phyloP scores from a whole-genome alignment of 176 grass and related monocot species.

The Oryza longistaminata region DNA sequence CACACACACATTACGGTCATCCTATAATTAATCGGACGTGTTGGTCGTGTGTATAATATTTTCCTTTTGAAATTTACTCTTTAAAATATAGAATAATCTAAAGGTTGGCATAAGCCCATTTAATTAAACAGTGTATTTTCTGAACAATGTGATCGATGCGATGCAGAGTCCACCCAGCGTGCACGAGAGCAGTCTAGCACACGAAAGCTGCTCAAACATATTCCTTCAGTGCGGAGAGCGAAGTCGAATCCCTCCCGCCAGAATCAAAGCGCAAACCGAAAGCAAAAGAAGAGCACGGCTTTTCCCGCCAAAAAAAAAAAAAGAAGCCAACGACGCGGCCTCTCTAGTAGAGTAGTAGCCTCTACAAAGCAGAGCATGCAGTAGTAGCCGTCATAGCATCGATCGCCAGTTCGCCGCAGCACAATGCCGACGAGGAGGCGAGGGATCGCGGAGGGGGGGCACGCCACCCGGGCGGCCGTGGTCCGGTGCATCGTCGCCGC shows the following conservation, averaged over 20 bases:
- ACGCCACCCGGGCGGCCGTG: constrained; percentile 20
- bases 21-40: no score
- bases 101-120: no score
- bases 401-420: neutral
- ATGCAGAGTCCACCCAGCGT: neutral
- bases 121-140: no score
- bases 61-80: no score
- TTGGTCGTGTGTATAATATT: no score
- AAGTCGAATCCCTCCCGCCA: constrained; percentile 19
- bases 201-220: constrained; percentile 23
- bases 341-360: neutral
- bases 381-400: neutral
- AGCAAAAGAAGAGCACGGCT: constrained; percentile 34
- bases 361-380: constrained; percentile 28
- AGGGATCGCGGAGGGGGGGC: neutral
- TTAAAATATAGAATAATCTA: no score
- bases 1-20: no score
- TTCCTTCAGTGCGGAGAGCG: constrained; percentile 37
- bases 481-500: constrained; percentile 49
- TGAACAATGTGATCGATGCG: no score
- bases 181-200: neutral
- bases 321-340: constrained; percentile 28
- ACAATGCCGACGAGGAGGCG: neutral
- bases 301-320: constrained; percentile 59
- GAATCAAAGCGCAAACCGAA: constrained; percentile 33